Percentiles rank a stretch among this genome's conserved stretches.
Evolutionary conservation across 1,284 basidiomycete genomes (phyloP).

Genomic region (Boletus albobrunnescens): DNA sequence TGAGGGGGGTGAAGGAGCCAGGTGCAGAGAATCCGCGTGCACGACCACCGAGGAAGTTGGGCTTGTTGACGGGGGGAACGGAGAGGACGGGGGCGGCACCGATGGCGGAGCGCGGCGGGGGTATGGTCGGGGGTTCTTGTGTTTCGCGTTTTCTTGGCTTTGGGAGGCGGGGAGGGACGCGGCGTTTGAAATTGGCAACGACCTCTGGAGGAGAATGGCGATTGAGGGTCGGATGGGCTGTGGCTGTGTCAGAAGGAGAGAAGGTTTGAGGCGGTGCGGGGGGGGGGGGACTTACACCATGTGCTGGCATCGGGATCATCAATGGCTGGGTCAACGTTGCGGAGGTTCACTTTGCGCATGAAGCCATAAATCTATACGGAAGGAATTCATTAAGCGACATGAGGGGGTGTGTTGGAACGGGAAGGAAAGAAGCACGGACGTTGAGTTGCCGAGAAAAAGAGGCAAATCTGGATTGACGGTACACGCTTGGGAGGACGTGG

Average conservation of each 20-base stretch:
- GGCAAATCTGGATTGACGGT: conserved; percentile 89
- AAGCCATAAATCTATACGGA: conserved; percentile 82
- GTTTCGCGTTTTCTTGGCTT: conserved; percentile 75
- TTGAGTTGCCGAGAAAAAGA: conserved; percentile 93
- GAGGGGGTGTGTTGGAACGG: conserved; percentile 11
- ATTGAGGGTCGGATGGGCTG: conserved; percentile 85
- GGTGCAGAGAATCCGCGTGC: conserved; percentile 77
- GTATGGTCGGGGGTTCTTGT: conserved; percentile 56
- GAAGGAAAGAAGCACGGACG: conserved; percentile 49
- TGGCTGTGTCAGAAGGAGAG: conserved; percentile 20
- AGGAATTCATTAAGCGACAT: conserved; percentile 19
- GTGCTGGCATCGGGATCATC: conserved; percentile 90
- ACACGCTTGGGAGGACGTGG: conserved; percentile 84
- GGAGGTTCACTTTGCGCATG: conserved; percentile 90
- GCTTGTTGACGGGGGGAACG: conserved; percentile 44
- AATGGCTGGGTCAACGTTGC: conserved; percentile 87
- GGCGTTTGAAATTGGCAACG: conserved; percentile 86
- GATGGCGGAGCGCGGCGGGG: conserved; percentile 69
- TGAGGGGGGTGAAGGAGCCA: conserved; percentile 67
- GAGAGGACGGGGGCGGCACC: conserved; percentile 60
- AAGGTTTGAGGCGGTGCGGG: conserved; percentile 16
- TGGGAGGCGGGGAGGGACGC: conserved; percentile 84
- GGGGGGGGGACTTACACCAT: conserved; percentile 68
- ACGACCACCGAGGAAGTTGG: conserved; percentile 48
- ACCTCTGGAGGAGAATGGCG: conserved; percentile 82